These are phyloP conservation scores for Lentinula aciculospora DNA, from an alignment of 768 basidiomycete genomes.

Conservation along the genomic window DNA sequence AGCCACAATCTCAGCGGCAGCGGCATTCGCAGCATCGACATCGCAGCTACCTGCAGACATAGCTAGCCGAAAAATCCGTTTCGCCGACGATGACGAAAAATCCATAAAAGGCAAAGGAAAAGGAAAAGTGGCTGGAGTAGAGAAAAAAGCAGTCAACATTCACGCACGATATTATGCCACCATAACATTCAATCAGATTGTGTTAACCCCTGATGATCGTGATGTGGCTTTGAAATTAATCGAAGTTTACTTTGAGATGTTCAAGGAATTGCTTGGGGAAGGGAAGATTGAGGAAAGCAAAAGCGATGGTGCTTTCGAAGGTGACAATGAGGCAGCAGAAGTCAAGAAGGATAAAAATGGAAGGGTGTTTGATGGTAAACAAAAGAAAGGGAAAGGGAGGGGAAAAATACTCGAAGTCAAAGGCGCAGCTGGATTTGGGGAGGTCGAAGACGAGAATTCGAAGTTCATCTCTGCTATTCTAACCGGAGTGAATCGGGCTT, in stretches of 20 bases:
- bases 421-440: slow-evolving; percentile 63
- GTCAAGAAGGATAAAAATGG: slow-evolving; percentile 22
- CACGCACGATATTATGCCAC: slow-evolving; percentile 90
- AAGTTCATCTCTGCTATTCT: slow-evolving; percentile 85
- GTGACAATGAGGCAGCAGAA: slow-evolving; percentile 24
- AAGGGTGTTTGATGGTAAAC: slow-evolving; percentile 21
- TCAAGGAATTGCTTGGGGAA: slow-evolving; percentile 80
- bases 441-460: slow-evolving; percentile 75
- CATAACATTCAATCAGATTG: slow-evolving; percentile 93
- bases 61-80: slow-evolving; percentile 7
- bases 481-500: slow-evolving; percentile 90
- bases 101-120: neutral
- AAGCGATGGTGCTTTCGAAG: slow-evolving; percentile 26
- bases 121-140: slow-evolving; percentile 10
- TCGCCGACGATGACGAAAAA: slow-evolving; percentile 4
- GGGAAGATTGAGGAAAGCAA: slow-evolving; percentile 24
- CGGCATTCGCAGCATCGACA: slow-evolving; percentile 11
- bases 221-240: slow-evolving; percentile 75
- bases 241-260: slow-evolving; percentile 92
- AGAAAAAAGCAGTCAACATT: slow-evolving; percentile 42
- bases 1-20: slow-evolving; percentile 14
- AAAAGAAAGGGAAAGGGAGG: slow-evolving; percentile 25
- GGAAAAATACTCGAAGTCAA: slow-evolving; percentile 36
- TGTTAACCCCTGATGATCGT: slow-evolving; percentile 59
- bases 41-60: slow-evolving; percentile 22